A percentile compares a stretch with the other conserved stretches of the same genome.
These are phyloP conservation scores for Penicillium flavigenum DNA, from an alignment of 495 filamentous ascomycete species.

Conservation along the genomic window DNA sequence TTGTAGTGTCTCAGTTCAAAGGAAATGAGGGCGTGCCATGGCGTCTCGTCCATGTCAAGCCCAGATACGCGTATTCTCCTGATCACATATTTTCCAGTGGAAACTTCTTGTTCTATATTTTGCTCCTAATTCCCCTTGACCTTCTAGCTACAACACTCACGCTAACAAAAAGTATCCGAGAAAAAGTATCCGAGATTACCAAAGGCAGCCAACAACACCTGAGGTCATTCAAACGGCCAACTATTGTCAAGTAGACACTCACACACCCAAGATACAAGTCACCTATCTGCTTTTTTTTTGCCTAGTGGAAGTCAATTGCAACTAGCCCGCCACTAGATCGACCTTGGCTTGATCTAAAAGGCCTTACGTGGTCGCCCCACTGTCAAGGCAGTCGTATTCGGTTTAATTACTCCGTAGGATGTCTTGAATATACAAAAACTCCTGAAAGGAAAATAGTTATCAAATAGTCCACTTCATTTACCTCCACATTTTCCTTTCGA, in stretches of 20 bases:
- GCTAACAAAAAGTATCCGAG: too few species aligned
- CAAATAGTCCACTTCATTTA: background rate
- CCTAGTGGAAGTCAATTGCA: slow-evolving; percentile 7
- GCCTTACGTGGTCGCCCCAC: slow-evolving; percentile 11
- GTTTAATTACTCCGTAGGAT: background rate
- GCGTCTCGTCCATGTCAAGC: too few species aligned
- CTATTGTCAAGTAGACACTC: background rate
- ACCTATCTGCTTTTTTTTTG: background rate
- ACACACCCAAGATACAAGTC: background rate
- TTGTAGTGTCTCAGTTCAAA: too few species aligned
- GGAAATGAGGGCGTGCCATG: too few species aligned
- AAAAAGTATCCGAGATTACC: background rate
- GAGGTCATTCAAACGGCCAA: background rate
- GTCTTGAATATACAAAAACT: background rate
- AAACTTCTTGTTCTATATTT: too few species aligned
- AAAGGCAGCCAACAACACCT: background rate
- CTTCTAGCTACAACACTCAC: too few species aligned
- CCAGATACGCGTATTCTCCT: too few species aligned
- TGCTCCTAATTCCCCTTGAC: too few species aligned
- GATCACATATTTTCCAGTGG: too few species aligned
- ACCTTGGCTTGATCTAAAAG: slow-evolving; percentile 4
- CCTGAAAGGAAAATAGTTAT: slow-evolving; percentile 1
- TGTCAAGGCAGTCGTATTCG: slow-evolving; percentile 6
- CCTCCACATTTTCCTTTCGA: background rate
- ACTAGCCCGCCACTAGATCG: slow-evolving; percentile 3